phyloP scores from a whole-genome alignment of 2,329 filamentous ascomycete genomes.

The Alternaria novae-zelandiae region DNA sequence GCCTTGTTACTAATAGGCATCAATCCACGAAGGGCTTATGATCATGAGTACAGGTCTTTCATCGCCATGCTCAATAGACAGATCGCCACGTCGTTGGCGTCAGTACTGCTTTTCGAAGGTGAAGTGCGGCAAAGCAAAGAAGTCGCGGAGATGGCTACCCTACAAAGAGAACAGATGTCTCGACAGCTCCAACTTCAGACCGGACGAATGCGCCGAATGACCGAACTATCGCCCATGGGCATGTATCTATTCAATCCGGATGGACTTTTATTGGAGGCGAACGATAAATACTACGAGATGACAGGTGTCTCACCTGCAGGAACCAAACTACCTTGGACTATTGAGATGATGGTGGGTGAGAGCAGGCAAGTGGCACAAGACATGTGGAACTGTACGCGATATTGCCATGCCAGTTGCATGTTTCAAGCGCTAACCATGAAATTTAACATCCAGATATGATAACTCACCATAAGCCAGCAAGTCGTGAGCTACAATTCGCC shows the following conservation, averaged over 20 bases:
- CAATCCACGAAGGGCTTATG: slow-evolving; percentile 42
- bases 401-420: background rate
- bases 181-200: slow-evolving; percentile 39
- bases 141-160: slow-evolving; percentile 34
- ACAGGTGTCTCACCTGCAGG: slow-evolving; percentile 51
- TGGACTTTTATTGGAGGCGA: slow-evolving; percentile 51
- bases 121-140: slow-evolving; percentile 37
- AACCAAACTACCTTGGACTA: slow-evolving; percentile 52
- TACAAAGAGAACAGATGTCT: slow-evolving; percentile 37
- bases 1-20: slow-evolving; percentile 42
- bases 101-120: slow-evolving; percentile 42
- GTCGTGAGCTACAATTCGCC: slow-evolving; percentile 54
- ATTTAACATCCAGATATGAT: slow-evolving; percentile 28
- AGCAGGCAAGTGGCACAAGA: slow-evolving; percentile 41
- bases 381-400: slow-evolving; percentile 45
- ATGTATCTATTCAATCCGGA: slow-evolving; percentile 48
- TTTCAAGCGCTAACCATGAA: background rate
- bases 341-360: slow-evolving; percentile 49
- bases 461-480: slow-evolving; percentile 45
- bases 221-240: slow-evolving; percentile 41
- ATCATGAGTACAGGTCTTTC: slow-evolving; percentile 42
- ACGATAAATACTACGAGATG: slow-evolving; percentile 58
- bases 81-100: slow-evolving; percentile 42
- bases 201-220: slow-evolving; percentile 44
- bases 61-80: slow-evolving; percentile 41